phyloP scores from a whole-genome alignment of 768 basidiomycete species.

The Russula sp. region DNA sequence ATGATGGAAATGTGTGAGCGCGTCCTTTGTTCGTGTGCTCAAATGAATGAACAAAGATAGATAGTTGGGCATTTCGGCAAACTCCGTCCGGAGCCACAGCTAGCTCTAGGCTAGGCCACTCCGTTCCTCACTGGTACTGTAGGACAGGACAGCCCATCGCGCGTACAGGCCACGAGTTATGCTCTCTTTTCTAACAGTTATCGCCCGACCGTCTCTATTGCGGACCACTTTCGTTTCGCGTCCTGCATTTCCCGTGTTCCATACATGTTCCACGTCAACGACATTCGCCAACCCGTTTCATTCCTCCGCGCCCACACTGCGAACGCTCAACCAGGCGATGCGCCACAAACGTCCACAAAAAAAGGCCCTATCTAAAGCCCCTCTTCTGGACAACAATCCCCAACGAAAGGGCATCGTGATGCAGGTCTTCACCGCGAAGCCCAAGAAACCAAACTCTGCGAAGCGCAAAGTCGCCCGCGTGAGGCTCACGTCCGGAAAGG shows the following conservation, averaged over 20 bases:
- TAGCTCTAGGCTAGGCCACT: too few relatives aligned
- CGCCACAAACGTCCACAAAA: constrained; percentile 55
- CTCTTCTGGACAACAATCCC: constrained; percentile 70
- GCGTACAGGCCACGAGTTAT: neutral
- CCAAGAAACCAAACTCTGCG: constrained; percentile 98
- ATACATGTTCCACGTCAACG: constrained; percentile 16
- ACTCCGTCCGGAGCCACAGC: neutral
- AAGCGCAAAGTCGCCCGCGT: constrained; percentile 96
- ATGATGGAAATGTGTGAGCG: neutral
- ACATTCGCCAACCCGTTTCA: constrained; percentile 52
- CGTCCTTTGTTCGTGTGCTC: neutral
- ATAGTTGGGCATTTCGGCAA: constrained; percentile 1
- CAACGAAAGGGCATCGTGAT: constrained; percentile 92
- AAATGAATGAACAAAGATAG: too few relatives aligned
- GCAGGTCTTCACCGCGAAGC: constrained; percentile 71
- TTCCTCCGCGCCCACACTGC: constrained; percentile 47
- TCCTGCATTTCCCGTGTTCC: constrained; percentile 17
- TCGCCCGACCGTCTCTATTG: constrained; percentile 9
- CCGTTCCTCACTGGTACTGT: too few relatives aligned
- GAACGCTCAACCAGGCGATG: constrained; percentile 86
- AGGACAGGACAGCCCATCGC: neutral
- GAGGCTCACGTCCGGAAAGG: constrained; percentile 84
- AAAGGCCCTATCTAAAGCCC: constrained; percentile 54
- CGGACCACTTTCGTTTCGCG: constrained; percentile 4
- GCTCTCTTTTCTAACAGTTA: constrained; percentile 14